These are phyloP conservation scores for Penicillium capsulatum DNA, from an alignment of 2,329 filamentous ascomycete species.

Conservation along the genomic window DNA sequence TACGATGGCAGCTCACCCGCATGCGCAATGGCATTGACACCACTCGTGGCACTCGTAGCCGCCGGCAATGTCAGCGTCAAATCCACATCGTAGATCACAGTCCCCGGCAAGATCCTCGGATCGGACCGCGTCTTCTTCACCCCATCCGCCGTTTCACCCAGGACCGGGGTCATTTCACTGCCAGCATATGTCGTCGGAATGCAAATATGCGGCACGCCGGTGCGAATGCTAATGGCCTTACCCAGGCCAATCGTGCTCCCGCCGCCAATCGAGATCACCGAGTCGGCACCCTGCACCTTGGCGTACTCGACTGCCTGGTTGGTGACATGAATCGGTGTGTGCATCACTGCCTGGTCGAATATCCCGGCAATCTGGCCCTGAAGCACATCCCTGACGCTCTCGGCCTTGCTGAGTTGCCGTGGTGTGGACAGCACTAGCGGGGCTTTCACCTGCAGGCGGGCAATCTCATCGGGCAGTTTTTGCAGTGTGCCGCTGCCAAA, in stretches of 20 bases:
- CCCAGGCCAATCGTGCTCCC: constrained; percentile 61
- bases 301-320: constrained; percentile 53
- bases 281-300: constrained; percentile 47
- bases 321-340: constrained; percentile 57
- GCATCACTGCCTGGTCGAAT: constrained; percentile 58
- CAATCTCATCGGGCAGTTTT: constrained; percentile 44
- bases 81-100: constrained; percentile 63
- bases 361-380: constrained; percentile 47
- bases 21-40: constrained; percentile 64
- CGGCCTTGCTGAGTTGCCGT: constrained; percentile 47
- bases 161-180: constrained; percentile 62
- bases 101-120: constrained; percentile 56
- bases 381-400: constrained; percentile 45
- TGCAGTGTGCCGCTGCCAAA: constrained; percentile 55
- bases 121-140: constrained; percentile 56
- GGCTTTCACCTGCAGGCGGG: constrained; percentile 45
- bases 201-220: constrained; percentile 55
- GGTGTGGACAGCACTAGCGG: constrained; percentile 57
- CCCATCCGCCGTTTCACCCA: constrained; percentile 59
- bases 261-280: constrained; percentile 58
- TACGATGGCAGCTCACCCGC: constrained; percentile 40
- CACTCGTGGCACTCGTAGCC: constrained; percentile 53
- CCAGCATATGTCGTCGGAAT: constrained; percentile 61
- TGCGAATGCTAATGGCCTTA: constrained; percentile 54
- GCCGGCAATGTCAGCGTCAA: constrained; percentile 57